These are phyloP conservation scores for Pestalotiopsis sp. DNA, from an alignment of 2,329 filamentous ascomycete species.

Conservation along the genomic window DNA sequence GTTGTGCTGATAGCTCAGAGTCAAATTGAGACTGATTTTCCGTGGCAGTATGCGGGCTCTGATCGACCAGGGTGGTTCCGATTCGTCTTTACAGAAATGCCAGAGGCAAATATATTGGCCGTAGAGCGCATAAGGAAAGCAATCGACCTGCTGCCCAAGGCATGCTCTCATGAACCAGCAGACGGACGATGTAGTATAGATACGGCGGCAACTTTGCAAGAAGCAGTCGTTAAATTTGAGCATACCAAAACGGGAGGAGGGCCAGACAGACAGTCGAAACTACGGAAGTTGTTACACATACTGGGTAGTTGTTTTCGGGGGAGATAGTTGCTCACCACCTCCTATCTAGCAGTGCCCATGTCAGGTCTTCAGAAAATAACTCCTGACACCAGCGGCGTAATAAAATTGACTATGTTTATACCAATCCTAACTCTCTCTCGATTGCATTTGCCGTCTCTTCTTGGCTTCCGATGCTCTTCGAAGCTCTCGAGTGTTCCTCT, in stretches of 20 bases:
- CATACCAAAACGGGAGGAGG: background rate
- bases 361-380: background rate
- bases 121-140: no score
- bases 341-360: background rate
- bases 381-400: background rate
- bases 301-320: background rate
- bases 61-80: background rate
- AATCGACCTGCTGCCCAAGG: no score
- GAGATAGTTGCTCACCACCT: background rate
- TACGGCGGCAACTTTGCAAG: background rate
- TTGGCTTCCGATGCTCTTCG: background rate
- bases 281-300: background rate
- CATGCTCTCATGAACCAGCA: no score
- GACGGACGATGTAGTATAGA: background rate
- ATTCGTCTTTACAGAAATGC: background rate
- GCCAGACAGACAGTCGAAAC: background rate
- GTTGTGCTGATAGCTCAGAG: background rate
- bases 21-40: background rate
- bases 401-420: background rate
- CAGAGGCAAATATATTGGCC: background rate
- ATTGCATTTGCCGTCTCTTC: background rate
- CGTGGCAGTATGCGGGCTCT: background rate
- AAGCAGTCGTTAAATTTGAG: background rate
- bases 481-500: background rate
- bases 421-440: background rate